Percentiles rank a stretch among this genome's conserved stretches.
These are phyloP conservation scores for Hemileccinum impolitum DNA, from an alignment of 768 basidiomycete species.

Conservation along the genomic window DNA sequence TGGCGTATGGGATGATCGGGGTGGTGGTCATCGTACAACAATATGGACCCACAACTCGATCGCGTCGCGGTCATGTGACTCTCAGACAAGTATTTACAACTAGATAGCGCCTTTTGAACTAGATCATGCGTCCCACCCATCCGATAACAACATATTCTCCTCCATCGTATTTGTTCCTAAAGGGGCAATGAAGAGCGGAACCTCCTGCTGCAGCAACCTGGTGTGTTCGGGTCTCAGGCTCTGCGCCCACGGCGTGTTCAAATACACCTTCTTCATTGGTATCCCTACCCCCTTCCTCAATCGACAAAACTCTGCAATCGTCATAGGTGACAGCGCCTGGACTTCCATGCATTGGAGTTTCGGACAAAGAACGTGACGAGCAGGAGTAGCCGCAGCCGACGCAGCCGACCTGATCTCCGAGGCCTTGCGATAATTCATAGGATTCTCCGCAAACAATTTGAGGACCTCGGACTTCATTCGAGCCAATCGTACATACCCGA, in stretches of 20 bases:
- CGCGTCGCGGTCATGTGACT: constrained; percentile 28
- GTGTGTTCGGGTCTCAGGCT: constrained; percentile 21
- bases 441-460: constrained; percentile 46
- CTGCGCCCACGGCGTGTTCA: constrained; percentile 33
- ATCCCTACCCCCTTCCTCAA: constrained; percentile 37
- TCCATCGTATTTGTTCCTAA: constrained; percentile 44
- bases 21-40: constrained; percentile 10
- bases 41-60: constrained; percentile 14
- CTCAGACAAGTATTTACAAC: neutral
- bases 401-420: constrained; percentile 6
- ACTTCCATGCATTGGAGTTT: constrained; percentile 46
- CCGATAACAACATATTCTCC: constrained; percentile 36
- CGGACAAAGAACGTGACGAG: constrained; percentile 38
- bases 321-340: constrained; percentile 33
- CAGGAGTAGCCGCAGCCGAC: neutral
- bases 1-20: constrained; percentile 23
- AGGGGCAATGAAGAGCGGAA: constrained; percentile 27
- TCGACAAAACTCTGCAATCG: constrained; percentile 36
- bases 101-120: no score
- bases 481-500: constrained; percentile 50
- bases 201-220: constrained; percentile 25
- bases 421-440: constrained; percentile 20
- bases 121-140: constrained; percentile 10
- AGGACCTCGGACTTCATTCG: constrained; percentile 42
- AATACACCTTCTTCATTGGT: constrained; percentile 52